Evolutionary conservation across 2,329 filamentous ascomycete genomes (phyloP).

Genomic region (Apiospora aurea): DNA sequence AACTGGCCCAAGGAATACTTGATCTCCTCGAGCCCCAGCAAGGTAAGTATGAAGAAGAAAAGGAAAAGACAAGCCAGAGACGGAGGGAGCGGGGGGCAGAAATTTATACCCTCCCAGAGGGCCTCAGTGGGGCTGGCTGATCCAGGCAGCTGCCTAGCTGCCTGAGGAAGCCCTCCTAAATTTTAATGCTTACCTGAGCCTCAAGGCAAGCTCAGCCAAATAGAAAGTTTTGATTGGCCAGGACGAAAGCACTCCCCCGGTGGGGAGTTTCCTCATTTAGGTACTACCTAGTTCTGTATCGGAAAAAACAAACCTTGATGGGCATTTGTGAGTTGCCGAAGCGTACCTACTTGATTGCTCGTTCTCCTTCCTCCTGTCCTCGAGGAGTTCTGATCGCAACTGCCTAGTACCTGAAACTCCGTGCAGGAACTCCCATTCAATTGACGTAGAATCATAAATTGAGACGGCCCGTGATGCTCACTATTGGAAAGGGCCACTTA

Average conservation of each 20-base stretch:
- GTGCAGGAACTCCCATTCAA: not conserved
- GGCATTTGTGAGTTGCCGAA: not conserved
- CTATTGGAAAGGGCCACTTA: no score
- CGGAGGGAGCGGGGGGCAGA: not conserved
- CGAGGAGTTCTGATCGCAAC: not conserved
- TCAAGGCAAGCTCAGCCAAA: not conserved
- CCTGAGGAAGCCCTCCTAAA: not conserved
- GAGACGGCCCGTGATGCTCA: no score
- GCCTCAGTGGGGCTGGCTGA: not conserved
- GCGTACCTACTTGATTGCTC: not conserved
- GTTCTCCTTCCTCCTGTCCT: not conserved
- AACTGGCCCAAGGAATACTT: conserved; percentile 48
- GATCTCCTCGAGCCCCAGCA: conserved; percentile 49
- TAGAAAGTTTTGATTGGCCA: not conserved
- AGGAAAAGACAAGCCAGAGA: conserved; percentile 34
- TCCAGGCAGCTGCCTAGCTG: not conserved
- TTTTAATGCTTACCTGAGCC: not conserved
- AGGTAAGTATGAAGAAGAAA: conserved; percentile 56
- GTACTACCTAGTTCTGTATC: not conserved
- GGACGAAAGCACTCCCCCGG: not conserved
- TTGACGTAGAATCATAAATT: not conserved
- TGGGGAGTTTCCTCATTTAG: not conserved
- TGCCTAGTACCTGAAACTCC: not conserved
- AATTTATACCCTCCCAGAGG: not conserved
- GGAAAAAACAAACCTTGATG: not conserved